Conservation (phyloP, 495 filamentous ascomycete genomes). For the Thermochaetoides thermophila region DNA sequence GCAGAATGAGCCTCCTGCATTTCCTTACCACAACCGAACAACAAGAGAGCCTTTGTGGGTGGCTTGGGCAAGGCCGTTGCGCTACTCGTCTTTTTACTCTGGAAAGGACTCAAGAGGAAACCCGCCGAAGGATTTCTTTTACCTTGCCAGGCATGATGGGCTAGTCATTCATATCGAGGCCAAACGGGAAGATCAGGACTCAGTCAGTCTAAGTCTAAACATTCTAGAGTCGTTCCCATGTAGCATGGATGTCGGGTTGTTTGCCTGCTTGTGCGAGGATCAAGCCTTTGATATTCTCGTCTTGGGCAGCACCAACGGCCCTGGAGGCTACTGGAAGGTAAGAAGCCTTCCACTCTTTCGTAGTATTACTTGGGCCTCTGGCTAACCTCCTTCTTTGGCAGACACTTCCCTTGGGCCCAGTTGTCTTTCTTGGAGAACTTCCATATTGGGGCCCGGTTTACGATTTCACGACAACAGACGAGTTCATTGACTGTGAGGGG, state of each 20-base stretch:
- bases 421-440: slow-evolving; percentile 31
- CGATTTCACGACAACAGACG: slow-evolving; percentile 45
- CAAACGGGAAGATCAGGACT: too few relatives aligned
- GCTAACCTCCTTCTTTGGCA: slow-evolving; percentile 12
- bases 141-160: slow-evolving; percentile 69
- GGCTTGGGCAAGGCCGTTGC: slow-evolving; percentile 58
- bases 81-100: too few relatives aligned
- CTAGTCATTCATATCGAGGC: slow-evolving; percentile 53
- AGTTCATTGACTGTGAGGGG: slow-evolving; percentile 9
- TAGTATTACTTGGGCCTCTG: background rate
- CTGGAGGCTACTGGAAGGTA: slow-evolving; percentile 63
- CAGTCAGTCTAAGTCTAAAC: slow-evolving; percentile 32
- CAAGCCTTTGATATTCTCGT: slow-evolving; percentile 59
- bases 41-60: slow-evolving; percentile 34
- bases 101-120: too few relatives aligned
- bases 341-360: slow-evolving; percentile 10
- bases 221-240: slow-evolving; percentile 45
- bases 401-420: slow-evolving; percentile 28
- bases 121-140: slow-evolving; percentile 67
- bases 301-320: slow-evolving; percentile 65
- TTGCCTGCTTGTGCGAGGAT: slow-evolving; percentile 39
- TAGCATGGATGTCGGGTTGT: slow-evolving; percentile 49
- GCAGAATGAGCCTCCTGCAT: too few relatives aligned
- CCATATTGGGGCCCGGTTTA: slow-evolving; percentile 74
- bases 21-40: too few relatives aligned